These are phyloP conservation scores for Funneliformis caledonium DNA, from an alignment of 371 early-diverging fungal species.

Conservation along the genomic window DNA sequence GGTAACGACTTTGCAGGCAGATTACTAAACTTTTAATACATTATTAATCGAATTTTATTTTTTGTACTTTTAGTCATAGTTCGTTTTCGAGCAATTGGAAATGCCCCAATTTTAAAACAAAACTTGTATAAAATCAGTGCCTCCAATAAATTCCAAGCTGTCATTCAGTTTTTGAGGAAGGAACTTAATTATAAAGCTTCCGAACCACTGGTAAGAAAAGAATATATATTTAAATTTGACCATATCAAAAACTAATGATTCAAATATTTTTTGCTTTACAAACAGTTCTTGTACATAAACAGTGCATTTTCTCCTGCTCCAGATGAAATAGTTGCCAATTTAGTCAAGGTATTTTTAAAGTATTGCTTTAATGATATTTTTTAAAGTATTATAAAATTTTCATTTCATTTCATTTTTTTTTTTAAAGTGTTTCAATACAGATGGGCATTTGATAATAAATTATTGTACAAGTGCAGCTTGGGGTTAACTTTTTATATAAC, in stretches of 20 bases:
- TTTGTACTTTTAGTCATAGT: slow-evolving; percentile 69
- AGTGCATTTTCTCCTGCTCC: slow-evolving; percentile 94
- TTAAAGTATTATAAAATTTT: background rate
- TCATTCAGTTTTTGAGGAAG: slow-evolving; percentile 83
- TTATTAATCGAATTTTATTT: background rate
- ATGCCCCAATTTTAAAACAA: slow-evolving; percentile 91
- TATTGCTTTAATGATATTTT: background rate
- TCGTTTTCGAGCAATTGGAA: slow-evolving; percentile 85
- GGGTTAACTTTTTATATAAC: slow-evolving; percentile 62
- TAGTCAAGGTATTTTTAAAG: slow-evolving; percentile 68
- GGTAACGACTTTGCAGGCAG: background rate
- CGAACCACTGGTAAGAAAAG: slow-evolving; percentile 73
- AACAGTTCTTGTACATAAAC: slow-evolving; percentile 88
- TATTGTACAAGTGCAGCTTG: slow-evolving; percentile 91
- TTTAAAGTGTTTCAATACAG: slow-evolving; percentile 75
- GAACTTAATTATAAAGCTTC: slow-evolving; percentile 76
- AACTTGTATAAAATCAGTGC: slow-evolving; percentile 83
- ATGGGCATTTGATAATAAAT: slow-evolving; percentile 83
- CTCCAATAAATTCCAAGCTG: slow-evolving; percentile 79
- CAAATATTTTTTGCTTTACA: slow-evolving; percentile 5
- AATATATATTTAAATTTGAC: background rate
- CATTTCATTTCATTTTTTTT: slow-evolving; percentile 1
- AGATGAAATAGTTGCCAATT: slow-evolving; percentile 83
- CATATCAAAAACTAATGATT: background rate
- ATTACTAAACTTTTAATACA: background rate